phyloP scores from a whole-genome alignment of 2,329 filamentous ascomycete genomes.

The Aspergillus japonicus region DNA sequence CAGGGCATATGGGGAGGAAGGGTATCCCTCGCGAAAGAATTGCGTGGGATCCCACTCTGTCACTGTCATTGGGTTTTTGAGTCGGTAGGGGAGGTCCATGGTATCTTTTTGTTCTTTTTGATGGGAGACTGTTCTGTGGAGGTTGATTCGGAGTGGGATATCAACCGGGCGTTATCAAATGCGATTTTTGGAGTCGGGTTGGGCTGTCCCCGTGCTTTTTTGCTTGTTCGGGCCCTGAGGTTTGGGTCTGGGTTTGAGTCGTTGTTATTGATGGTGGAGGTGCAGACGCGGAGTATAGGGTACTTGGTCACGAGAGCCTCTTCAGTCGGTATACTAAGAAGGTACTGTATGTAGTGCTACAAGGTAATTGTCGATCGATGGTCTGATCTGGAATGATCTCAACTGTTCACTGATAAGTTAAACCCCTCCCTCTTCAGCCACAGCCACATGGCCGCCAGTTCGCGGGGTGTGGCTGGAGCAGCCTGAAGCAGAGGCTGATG shows the following conservation, averaged over 20 bases:
- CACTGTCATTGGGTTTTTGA: constrained; percentile 20
- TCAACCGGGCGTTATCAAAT: background rate
- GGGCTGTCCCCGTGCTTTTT: background rate
- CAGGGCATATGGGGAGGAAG: constrained; percentile 46
- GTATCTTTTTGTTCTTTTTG: background rate
- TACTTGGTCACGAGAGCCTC: background rate
- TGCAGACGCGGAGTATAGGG: background rate
- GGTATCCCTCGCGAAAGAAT: constrained; percentile 35
- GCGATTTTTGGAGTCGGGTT: background rate
- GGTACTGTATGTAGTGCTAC: background rate
- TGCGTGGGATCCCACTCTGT: constrained; percentile 45
- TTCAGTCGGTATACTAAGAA: background rate
- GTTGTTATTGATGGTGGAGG: background rate
- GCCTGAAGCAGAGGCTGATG: too few species aligned
- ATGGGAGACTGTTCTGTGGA: background rate
- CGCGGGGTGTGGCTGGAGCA: background rate
- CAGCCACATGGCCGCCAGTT: background rate
- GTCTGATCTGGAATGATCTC: background rate
- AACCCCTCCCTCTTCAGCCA: constrained; percentile 1
- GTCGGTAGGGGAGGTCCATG: background rate
- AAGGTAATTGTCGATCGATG: background rate
- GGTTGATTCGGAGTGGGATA: background rate
- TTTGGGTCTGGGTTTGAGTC: background rate
- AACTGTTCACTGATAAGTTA: background rate
- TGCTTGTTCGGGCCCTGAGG: background rate